phyloP scores from a whole-genome alignment of 345 rosid species.

The Acer campestre region DNA sequence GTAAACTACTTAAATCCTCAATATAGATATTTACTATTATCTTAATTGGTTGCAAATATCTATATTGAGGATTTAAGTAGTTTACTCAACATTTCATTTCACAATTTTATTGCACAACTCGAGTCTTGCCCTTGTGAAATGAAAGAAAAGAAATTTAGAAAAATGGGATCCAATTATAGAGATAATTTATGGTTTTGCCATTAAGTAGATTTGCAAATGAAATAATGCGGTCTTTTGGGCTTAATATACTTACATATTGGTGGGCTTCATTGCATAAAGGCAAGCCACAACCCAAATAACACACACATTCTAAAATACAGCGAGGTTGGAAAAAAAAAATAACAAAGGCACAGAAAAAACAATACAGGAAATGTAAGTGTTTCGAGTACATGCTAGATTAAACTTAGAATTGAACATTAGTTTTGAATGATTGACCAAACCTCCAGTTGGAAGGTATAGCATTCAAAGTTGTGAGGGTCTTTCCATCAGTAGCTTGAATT shows the following conservation, averaged over 20 bases:
- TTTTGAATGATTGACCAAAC: constrained; percentile 69
- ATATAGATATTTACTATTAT: too few relatives aligned
- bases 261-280: constrained; percentile 33
- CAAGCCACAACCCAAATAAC: constrained; percentile 27
- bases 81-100: neutral
- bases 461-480: constrained; percentile 38
- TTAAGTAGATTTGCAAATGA: neutral
- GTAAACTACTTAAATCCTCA: too few relatives aligned
- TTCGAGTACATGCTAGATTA: neutral
- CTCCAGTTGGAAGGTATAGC: constrained; percentile 58
- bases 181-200: neutral
- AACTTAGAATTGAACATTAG: constrained; percentile 54
- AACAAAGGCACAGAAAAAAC: neutral
- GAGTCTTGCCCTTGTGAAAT: neutral
- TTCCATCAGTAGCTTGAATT: constrained; percentile 53
- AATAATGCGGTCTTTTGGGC: neutral
- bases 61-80: too few relatives aligned
- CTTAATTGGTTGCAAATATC: too few relatives aligned
- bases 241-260: constrained; percentile 1
- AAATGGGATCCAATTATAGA: neutral
- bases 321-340: neutral
- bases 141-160: neutral
- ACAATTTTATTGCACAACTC: neutral
- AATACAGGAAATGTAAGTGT: neutral
- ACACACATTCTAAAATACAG: neutral